Evolutionary conservation across 768 basidiomycete genomes (phyloP), one percentile per base, ranked within the genome.

Genomic region (Suillus decipiens): DNA sequence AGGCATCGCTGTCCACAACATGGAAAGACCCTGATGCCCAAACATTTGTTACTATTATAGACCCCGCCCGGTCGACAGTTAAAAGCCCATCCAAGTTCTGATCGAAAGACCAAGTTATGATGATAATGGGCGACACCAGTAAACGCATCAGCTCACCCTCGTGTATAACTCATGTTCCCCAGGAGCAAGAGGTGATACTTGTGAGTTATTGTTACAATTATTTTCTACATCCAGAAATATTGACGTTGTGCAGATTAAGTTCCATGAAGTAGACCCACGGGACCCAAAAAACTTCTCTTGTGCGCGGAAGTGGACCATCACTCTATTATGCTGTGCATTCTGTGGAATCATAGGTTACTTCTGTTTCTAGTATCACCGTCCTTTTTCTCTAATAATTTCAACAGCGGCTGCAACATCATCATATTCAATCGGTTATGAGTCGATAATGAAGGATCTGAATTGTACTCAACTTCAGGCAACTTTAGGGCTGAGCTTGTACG

Each of bases 361-460:
- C 1, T 5, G 8, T 14, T 22, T 59, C 11, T 0, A 4, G 22
- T 54, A 2, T 7, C 28, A 6, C 2, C 28, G 12, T 28, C 11
- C 3, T 19, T 9, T 15, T 2, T 45, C 28, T 34, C 62, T 67
- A 19, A 71, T 7, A 10, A 3, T 10, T n/a, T 1, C 2, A 53
- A 50, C 34, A 85, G 88, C 81, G n/a, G 79, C 83, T 1, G 73
- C 80, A 6, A 73, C 81, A 2, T 77, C 82, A 5, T 78, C 84
- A 0, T 89, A 84, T 72, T 80, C 80, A 36, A 73, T 86, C 60
- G 88, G 88, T 1, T 78, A 80, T 64, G 67, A 77, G 0, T 84
- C 85, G 0, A 86, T 91, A 87, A 81, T 69, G 11, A 64, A 58
- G 4, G 79, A 80, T 48, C 65, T 82, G 22, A 71, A 81, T 58